A percentile compares a stretch with the other conserved stretches of the same genome.
These are phyloP conservation scores for Rhododendron ferrugineum DNA, from an alignment of 148 eudicot species.

Conservation along the genomic window DNA sequence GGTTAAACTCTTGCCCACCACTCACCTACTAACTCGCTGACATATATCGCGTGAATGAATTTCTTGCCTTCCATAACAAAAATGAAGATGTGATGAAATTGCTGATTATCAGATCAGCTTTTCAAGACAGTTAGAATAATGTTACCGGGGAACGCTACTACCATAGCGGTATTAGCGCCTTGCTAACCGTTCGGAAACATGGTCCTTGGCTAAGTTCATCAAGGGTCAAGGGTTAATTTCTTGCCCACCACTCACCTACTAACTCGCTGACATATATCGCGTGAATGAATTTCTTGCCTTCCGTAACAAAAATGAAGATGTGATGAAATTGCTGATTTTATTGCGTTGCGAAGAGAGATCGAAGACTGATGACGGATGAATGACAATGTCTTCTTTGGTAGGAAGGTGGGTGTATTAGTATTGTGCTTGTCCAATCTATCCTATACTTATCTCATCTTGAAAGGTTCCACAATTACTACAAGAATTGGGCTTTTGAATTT, in stretches of 20 bases:
- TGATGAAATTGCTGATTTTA: neutral
- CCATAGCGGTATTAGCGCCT: neutral
- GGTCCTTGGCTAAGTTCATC: neutral
- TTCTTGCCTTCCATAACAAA: neutral
- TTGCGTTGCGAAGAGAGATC: too few species aligned
- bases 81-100: neutral
- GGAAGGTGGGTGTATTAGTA: too few species aligned
- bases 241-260: neutral
- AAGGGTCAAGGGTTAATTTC: neutral
- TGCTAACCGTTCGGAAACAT: neutral
- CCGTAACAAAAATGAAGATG: neutral
- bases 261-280: neutral
- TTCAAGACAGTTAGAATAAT: neutral
- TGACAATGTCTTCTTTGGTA: too few species aligned
- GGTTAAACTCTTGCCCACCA: neutral
- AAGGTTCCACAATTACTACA: too few species aligned
- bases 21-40: neutral
- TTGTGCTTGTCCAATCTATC: too few species aligned
- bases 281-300: neutral
- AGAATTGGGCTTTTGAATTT: too few species aligned
- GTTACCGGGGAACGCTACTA: neutral
- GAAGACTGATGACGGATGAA: too few species aligned
- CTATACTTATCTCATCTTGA: too few species aligned
- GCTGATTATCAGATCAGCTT: neutral
- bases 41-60: neutral